These are phyloP conservation scores for Coemansia reversa DNA, from an alignment of 192 early-diverging fungal genomes.

Conservation along the genomic window DNA sequence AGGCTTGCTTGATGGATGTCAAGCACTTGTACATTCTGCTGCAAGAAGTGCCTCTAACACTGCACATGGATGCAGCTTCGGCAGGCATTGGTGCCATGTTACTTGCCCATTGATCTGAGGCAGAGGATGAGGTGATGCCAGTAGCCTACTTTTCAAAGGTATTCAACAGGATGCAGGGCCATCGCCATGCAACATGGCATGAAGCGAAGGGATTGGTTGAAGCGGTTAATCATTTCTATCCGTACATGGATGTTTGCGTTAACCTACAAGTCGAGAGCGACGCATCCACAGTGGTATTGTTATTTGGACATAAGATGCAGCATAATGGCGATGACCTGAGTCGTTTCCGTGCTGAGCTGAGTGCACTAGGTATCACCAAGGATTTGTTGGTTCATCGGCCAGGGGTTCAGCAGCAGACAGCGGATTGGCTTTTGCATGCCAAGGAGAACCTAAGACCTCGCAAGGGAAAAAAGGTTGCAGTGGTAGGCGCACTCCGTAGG, in stretches of 20 bases:
- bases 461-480: neutral
- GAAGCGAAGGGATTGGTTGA: constrained; percentile 17
- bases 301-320: neutral
- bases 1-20: constrained; percentile 2
- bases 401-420: constrained; percentile 9
- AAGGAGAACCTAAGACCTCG: neutral
- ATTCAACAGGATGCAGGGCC: constrained; percentile 25
- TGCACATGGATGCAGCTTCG: constrained; percentile 11
- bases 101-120: neutral
- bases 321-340: constrained; percentile 1
- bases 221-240: constrained; percentile 21
- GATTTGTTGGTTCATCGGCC: constrained; percentile 8
- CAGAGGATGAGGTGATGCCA: neutral
- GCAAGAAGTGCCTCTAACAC: constrained; percentile 5
- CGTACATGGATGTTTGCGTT: constrained; percentile 19
- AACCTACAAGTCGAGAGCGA: constrained; percentile 26
- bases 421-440: constrained; percentile 9
- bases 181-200: constrained; percentile 11
- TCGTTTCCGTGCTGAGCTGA: constrained; percentile 5
- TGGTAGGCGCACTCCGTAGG: neutral
- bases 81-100: neutral
- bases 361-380: constrained; percentile 1
- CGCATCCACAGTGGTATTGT: neutral
- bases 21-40: constrained; percentile 15
- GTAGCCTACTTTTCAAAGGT: constrained; percentile 32